Evolutionary conservation across 805 yeast genomes (phyloP).

Genomic region (Komagataella ulmi): DNA sequence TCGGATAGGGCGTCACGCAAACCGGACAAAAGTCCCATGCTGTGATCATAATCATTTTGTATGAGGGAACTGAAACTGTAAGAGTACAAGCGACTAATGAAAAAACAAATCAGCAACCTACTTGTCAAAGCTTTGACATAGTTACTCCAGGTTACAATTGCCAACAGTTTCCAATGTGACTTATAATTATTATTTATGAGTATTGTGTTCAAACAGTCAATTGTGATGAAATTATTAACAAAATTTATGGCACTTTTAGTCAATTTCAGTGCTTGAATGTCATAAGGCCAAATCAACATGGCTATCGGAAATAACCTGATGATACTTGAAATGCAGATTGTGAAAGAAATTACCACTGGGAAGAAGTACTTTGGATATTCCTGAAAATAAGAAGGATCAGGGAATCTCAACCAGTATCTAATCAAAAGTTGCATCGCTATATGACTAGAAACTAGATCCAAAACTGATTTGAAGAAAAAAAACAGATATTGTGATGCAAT

Average conservation of each 20-base stretch:
- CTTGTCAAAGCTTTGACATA: constrained; percentile 9
- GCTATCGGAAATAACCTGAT: constrained; percentile 80
- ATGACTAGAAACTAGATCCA: constrained; percentile 13
- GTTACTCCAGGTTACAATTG: constrained; percentile 13
- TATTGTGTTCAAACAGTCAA: constrained; percentile 19
- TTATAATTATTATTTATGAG: constrained; percentile 11
- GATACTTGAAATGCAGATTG: constrained; percentile 64
- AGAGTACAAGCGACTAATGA: background rate
- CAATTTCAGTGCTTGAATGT: constrained; percentile 42
- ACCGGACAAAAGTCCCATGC: background rate
- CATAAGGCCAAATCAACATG: constrained; percentile 96
- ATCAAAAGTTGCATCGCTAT: constrained; percentile 20
- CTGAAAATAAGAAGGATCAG: constrained; percentile 5
- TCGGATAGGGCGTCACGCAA: background rate
- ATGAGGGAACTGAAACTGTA: background rate
- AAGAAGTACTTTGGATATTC: constrained; percentile 17
- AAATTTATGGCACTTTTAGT: constrained; percentile 18
- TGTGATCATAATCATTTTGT: background rate
- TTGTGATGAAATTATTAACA: constrained; percentile 15
- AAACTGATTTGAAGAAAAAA: constrained; percentile 38
- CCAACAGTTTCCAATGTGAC: constrained; percentile 15
- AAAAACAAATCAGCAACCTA: constrained; percentile 8
- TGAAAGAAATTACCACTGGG: constrained; percentile 39
- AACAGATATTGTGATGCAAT: constrained; percentile 39
- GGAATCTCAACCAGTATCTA: constrained; percentile 17